Evolutionary conservation across 306 rosid genomes (phyloP).

Genomic region (Vachellia collinsii): DNA sequence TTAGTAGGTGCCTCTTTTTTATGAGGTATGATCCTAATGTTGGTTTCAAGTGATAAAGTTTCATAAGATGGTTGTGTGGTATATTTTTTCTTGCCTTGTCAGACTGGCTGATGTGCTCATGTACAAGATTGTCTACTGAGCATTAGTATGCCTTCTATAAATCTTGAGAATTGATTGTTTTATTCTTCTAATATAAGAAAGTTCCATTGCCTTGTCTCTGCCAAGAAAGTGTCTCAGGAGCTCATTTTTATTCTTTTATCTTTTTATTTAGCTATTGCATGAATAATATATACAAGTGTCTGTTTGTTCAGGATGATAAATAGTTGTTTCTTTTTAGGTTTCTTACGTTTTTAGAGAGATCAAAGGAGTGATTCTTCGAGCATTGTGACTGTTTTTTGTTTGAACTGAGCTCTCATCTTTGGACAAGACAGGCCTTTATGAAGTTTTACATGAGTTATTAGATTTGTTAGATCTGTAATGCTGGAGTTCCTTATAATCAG

Average conservation of each 20-base stretch:
- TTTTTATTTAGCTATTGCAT: neutral
- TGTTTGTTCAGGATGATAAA: neutral
- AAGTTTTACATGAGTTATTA: neutral
- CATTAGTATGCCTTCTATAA: neutral
- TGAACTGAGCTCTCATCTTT: neutral
- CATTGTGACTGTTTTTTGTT: neutral
- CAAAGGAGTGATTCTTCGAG: neutral
- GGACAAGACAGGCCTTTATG: neutral
- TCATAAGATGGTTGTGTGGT: slow-evolving; percentile 11
- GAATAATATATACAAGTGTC: neutral
- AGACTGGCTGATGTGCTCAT: neutral
- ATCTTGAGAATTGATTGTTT: slow-evolving; percentile 1
- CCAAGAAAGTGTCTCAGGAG: neutral
- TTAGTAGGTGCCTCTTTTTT: slow-evolving; percentile 79
- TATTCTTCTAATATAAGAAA: neutral
- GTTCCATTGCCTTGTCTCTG: neutral
- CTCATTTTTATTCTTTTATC: neutral
- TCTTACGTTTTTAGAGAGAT: neutral
- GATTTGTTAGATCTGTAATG: neutral
- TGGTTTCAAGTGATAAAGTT: slow-evolving; percentile 23
- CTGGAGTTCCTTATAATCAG: neutral
- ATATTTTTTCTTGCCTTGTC: slow-evolving; percentile 25
- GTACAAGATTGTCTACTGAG: neutral
- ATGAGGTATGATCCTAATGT: slow-evolving; percentile 66
- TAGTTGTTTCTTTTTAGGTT: neutral